Percentiles rank a stretch among this genome's conserved stretches.
These are phyloP conservation scores for Penicillium digitatum DNA, from an alignment of 2,329 filamentous ascomycete species.

Conservation along the genomic window DNA sequence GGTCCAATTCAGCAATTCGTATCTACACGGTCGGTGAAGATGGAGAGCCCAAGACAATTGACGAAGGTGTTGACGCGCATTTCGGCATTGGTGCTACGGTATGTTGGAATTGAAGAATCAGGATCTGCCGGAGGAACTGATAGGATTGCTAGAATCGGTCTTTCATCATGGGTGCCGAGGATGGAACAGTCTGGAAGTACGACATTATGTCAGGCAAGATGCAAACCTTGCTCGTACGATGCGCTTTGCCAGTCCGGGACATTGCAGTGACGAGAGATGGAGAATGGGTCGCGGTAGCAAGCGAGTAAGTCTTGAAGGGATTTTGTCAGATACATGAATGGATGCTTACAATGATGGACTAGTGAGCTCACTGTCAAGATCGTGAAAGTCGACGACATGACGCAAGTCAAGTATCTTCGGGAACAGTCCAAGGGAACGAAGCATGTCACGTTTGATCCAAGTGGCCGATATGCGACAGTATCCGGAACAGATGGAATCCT, in stretches of 20 bases:
- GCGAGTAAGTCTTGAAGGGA: conserved; percentile 58
- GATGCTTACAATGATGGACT: conserved; percentile 20
- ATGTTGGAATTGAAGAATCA: conserved; percentile 20
- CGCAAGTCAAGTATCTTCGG: conserved; percentile 69
- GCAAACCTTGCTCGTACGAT: conserved; percentile 77
- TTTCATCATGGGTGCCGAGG: conserved; percentile 86
- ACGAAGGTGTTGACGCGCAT: conserved; percentile 86
- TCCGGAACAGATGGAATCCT: conserved; percentile 86
- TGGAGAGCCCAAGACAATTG: conserved; percentile 87
- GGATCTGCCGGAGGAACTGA: conserved; percentile 6
- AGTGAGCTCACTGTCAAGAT: conserved; percentile 85
- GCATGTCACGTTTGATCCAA: conserved; percentile 82
- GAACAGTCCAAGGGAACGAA: conserved; percentile 87
- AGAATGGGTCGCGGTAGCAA: conserved; percentile 90
- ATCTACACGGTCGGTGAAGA: conserved; percentile 88
- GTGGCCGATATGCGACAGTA: conserved; percentile 68
- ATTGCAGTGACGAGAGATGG: conserved; percentile 75
- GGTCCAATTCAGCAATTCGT: conserved; percentile 88
- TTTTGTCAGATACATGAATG: neutral
- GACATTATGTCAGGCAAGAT: conserved; percentile 66
- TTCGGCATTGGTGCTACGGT: conserved; percentile 69
- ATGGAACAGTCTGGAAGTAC: conserved; percentile 93
- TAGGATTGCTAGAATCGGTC: conserved; percentile 59
- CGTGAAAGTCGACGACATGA: conserved; percentile 76
- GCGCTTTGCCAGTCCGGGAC: conserved; percentile 81